Evolutionary conservation across 495 filamentous ascomycete genomes (phyloP), one percentile per base, ranked within the genome.

Genomic region (Glarea lozoyensis): DNA sequence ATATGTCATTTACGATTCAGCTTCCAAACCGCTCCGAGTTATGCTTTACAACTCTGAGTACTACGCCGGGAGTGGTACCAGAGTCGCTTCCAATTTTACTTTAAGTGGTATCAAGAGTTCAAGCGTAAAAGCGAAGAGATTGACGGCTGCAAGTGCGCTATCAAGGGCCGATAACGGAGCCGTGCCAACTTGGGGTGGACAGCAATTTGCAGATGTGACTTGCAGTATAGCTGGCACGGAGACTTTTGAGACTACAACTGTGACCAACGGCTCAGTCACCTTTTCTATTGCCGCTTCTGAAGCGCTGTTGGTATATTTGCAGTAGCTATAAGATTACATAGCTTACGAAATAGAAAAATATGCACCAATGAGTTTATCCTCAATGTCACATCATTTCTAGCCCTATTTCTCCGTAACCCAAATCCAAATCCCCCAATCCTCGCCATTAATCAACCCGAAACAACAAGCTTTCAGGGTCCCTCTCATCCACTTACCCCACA

Each of bases 31-130:
- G 1, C 35, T 70, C 12, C 55, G 62, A 7, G 68, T 64, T 15
- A 42, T 79, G 25, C 47, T 79, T 19, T 73, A 75, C 40, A 79
- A 79, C 45, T 77, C 74, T 0, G 69, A 76, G n/a, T 77, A 79
- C 48, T 75, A 68, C 48, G 54, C 58, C 5, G 64, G 59, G 1
- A 62, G 57, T 19, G 73, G 72, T 1, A 67, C 56, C 4, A 59
- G 75, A 16, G 52, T 57, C 7, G 67, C 46, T 20, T 60, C 75
- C 45, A 61, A 51, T 1, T 76, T 71, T 46, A 60, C 59, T 0
- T 45, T 81, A 32, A 59, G 55, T 1, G 72, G 74, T 6, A 34
- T 79, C 36, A 45, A 49, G 1, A 50, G 53, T 0, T 43, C 40
- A 1, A 62, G 43, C 6, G 58, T 77, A 0, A 65, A 52, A 19